Conservation (phyloP, 345 rosid species). For the Citrus trifoliata region DNA sequence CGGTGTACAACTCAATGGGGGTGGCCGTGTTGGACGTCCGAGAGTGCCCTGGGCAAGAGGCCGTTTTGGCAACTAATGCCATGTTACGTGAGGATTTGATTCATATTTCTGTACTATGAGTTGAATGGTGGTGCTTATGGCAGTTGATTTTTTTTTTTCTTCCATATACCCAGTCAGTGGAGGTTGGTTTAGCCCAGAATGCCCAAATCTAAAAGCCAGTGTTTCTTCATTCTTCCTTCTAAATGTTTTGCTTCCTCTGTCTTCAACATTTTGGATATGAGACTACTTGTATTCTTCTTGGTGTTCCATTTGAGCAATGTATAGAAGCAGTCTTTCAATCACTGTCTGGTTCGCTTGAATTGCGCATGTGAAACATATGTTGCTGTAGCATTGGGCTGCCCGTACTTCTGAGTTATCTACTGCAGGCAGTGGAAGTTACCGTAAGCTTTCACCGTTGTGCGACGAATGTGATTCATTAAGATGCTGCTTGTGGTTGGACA, state of each 20-base stretch:
- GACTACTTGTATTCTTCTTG: not conserved
- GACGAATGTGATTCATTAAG: not conserved
- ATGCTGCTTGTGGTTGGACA: not conserved
- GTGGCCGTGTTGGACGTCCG: constrained; percentile 24
- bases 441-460: not conserved
- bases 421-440: not conserved
- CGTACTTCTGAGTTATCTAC: not conserved
- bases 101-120: not conserved
- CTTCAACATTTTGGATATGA: not conserved
- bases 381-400: not conserved
- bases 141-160: not conserved
- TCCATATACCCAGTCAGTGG: not conserved
- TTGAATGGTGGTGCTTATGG: not conserved
- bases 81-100: not conserved
- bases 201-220: not conserved
- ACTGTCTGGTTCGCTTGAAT: not conserved
- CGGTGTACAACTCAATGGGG: constrained; percentile 21
- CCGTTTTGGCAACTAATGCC: constrained; percentile 39
- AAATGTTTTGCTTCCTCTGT: not conserved
- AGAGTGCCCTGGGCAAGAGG: constrained; percentile 62
- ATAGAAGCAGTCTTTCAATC: not conserved
- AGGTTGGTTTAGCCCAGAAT: not conserved
- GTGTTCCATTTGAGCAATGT: constrained; percentile 1
- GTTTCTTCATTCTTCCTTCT: not conserved
- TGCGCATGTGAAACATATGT: not conserved